Base-by-base conservation (phyloP, 1,139 yeast genomes). In the Scheffersomyces titani region DNA sequence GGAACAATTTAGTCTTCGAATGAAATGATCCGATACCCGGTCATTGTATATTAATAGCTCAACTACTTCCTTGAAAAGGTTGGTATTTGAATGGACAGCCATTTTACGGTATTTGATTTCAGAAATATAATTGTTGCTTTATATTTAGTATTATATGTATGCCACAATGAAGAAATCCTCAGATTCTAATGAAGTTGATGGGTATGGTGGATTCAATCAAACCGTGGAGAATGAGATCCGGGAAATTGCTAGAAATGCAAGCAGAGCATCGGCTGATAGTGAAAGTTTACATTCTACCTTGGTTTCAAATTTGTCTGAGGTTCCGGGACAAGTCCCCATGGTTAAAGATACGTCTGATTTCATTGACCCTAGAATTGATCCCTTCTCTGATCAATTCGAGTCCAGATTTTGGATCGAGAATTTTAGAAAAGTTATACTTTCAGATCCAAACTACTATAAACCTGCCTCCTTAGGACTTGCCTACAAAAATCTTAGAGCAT, bases 351-450 rank as follows among this genome's bases (percentile, higher is more conserved):
- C 56, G 30, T 63, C 62, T 51, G 60, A 62, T 48, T 52, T 48
- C 19, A 46, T 46, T 40, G 54, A 44, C 5, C 60, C 57, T 13
- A 61, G 54, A 3, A 40, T 53, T 52, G 66, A 78, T 61, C 77
- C 81, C 0, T 74, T 74, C 16, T 75, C 85, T 30, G 86, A 82
- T n/a, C 69, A 82, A 16, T 91, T 91, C 73, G 80, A 77, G 57
- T 73, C 93, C 50, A 81, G 82, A 63, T 85, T 80, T 55, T 92
- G 97, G 97, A 86, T 90, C 57, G 84, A 85, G 68, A 89, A 89
- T 68, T 74, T 89, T 78, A 81, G 85, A 61, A 81, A 82, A 56
- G 70, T 88, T 58, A 73, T 75, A 51, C 62, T 61, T 51, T 58
- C 61, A 13, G 67, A 65, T 55, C 63, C 65, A 3, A 66, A 64